Base-by-base conservation (phyloP, 805 yeast species). In the Sugiyamaella boreocaroliniensis region DNA sequence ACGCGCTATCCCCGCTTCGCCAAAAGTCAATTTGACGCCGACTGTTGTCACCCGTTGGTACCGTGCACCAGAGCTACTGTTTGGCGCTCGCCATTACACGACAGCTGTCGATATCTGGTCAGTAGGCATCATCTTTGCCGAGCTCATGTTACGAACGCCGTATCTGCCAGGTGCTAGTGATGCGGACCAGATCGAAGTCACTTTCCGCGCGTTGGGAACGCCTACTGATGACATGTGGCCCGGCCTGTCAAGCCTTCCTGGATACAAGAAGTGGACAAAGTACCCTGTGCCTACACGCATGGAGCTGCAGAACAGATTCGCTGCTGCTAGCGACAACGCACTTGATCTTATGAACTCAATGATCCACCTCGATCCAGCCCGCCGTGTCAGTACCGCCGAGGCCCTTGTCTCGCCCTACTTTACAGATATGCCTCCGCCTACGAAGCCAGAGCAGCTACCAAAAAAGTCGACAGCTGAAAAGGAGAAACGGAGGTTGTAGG, bases 31-130 rank as follows among this genome's bases (percentile, higher is more conserved):
- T 54, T 72, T 93, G 67, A 87, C 98, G 0, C 86, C 96, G 1
- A 92, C 90, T 57, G 99, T 93, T 3, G 99, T 93, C 1, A 93
- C 99, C 2, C 72, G 98, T 55, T 93, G 99, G 99, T 93, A 93
- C 68, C 74, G 98, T 51, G 96, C 98, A 0, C 99, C 99, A 0
- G 99, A 93, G 63, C 72, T 93, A 46, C 71, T 93, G 20, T 80
- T 92, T 56, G 97, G 97, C 0, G 85, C 97, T 0, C 77, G 84
- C 47, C 93, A 89, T 67, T 93, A 93, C 63, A 85, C 96, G 0
- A 84, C 83, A 1, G 95, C 95, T 0, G 79, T 93, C 2, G 99
- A 93, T 69, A 73, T 89, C 11, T 93, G 99, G 99, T 92, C 98
- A 0, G 86, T 90, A 4, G 99, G 99, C 1, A 81, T 89, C 40